Evolutionary conservation across 176 grass and related monocot species (phyloP), one percentile per base, ranked within the genome.

Genomic region (Bolboschoenus planiculmis): DNA sequence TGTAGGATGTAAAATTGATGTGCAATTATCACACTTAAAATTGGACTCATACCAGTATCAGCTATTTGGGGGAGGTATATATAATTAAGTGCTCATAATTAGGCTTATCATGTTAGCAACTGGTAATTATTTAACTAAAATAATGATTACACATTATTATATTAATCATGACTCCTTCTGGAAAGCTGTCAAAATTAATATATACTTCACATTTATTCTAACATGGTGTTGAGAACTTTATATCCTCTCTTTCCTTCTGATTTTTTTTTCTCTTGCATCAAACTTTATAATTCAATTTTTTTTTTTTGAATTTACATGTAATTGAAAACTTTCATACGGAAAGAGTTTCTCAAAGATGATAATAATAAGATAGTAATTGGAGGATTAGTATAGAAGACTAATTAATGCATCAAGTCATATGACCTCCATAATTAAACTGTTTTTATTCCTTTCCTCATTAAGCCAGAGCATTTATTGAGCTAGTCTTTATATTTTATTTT

Each of bases 11-110:
- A n/a, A n/a, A n/a, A n/a, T n/a, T n/a, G n/a, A n/a, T n/a, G n/a
- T n/a, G n/a, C n/a, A n/a, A n/a, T n/a, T n/a, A n/a, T n/a, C n/a
- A n/a, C n/a, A n/a, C n/a, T n/a, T n/a, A n/a, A 51, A 15, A 51
- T 2, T 51, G 5, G 44, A 31, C 15, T 71, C 36, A 2, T 39
- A 40, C 23, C 21, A 65, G 14, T 31, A 68, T 23, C 46, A 15
- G 46, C 27, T 18, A 77, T 47, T 74, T 74, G 40, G 68, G 40
- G 68, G 68, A 46, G 68, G 68, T 73, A 72, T 48, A 48, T 48
- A 5, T 47, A 48, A 53, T 29, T 74, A 29, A 10, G 42, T 47
- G 68, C 47, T 29, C 42, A 66, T 74, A 44, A 46, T 74, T 74
- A 24, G 21, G 42, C 23, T 48, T 74, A 44, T 47, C 68, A 47